Evolutionary conservation across 768 basidiomycete species (phyloP).

Genomic region (Amanita brunnescens): DNA sequence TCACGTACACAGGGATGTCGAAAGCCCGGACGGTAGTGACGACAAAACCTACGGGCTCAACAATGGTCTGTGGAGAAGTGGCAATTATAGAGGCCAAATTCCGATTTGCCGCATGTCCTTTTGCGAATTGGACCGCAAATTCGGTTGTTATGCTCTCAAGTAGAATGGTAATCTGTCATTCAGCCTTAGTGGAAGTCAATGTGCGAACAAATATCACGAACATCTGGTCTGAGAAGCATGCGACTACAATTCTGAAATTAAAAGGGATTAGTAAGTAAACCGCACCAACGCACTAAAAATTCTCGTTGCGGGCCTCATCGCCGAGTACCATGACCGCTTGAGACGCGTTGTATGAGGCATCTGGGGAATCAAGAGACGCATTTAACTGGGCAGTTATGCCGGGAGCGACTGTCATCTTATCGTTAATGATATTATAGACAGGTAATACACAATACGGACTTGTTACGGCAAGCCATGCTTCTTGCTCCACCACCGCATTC

Average conservation of each 20-base stretch:
- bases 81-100: slow-evolving; percentile 28
- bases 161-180: no score
- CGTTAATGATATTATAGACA: no score
- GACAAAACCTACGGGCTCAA: slow-evolving; percentile 38
- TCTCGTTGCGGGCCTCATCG: slow-evolving; percentile 47
- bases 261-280: no score
- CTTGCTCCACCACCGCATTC: slow-evolving; percentile 38
- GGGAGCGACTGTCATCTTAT: slow-evolving; percentile 17
- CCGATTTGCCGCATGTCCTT: not conserved
- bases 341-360: slow-evolving; percentile 39
- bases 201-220: no score
- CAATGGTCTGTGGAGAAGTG: slow-evolving; percentile 40
- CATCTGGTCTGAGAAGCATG: no score
- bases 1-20: slow-evolving; percentile 45
- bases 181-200: no score
- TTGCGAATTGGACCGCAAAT: no score
- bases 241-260: no score
- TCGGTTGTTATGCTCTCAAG: not conserved
- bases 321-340: slow-evolving; percentile 40
- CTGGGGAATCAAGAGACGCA: slow-evolving; percentile 26
- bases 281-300: slow-evolving; percentile 39
- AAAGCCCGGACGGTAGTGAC: slow-evolving; percentile 48
- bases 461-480: slow-evolving; percentile 45
- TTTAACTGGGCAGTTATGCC: slow-evolving; percentile 14
- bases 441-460: slow-evolving; percentile 15